Percentiles rank a stretch among this genome's conserved stretches.
Conservation (phyloP, 2,329 filamentous ascomycete species). For the Ceratocystis cubensis region DNA sequence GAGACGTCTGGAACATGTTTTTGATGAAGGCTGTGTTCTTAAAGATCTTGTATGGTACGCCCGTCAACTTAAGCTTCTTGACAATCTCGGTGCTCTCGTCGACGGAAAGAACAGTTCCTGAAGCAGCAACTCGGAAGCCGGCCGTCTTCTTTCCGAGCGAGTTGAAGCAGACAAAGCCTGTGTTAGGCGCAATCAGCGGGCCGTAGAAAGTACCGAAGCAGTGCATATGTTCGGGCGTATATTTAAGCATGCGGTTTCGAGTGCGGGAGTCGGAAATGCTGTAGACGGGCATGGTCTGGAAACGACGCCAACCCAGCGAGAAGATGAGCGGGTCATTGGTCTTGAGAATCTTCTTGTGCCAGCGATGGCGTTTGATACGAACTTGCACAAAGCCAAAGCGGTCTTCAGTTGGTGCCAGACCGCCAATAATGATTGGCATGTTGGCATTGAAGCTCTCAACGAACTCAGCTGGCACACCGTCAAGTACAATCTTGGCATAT, state of each 20-base stretch:
- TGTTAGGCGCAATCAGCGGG: constrained; percentile 87
- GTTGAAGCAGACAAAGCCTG: constrained; percentile 88
- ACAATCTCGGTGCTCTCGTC: constrained; percentile 96
- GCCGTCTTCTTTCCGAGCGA: constrained; percentile 72
- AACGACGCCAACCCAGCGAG: constrained; percentile 89
- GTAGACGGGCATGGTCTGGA: constrained; percentile 87
- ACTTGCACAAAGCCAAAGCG: constrained; percentile 92
- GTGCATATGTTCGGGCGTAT: constrained; percentile 98
- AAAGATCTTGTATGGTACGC: constrained; percentile 92
- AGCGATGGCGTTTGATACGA: constrained; percentile 90
- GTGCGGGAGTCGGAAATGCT: constrained; percentile 89
- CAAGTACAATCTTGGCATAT: constrained; percentile 82
- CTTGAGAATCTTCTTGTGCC: constrained; percentile 99
- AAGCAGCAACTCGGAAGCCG: constrained; percentile 88
- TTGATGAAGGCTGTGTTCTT: constrained; percentile 99
- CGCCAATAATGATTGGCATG: constrained; percentile 77
- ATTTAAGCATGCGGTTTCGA: constrained; percentile 95
- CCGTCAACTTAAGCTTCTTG: constrained; percentile 97
- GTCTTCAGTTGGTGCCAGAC: constrained; percentile 86
- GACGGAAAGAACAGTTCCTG: constrained; percentile 83
- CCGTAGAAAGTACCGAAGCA: constrained; percentile 95
- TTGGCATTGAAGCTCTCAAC: constrained; percentile 67
- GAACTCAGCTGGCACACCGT: constrained; percentile 84
- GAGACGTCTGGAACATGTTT: constrained; percentile 87
- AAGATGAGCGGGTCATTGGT: constrained; percentile 96